Base-by-base conservation (phyloP, 2,329 filamentous ascomycete genomes). In the Cercospora nicotianae region DNA sequence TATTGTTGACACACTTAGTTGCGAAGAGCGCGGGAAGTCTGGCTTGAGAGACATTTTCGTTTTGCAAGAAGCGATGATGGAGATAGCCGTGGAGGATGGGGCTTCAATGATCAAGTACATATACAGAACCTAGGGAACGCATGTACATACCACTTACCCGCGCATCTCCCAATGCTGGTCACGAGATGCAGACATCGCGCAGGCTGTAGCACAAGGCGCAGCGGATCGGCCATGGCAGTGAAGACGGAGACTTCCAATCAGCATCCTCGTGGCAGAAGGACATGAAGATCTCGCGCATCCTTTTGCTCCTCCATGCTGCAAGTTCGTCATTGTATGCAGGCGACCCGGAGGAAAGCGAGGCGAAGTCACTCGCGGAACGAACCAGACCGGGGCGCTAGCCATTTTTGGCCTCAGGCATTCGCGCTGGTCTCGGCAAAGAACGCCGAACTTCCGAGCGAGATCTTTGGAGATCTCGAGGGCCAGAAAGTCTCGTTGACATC, bases 361-460 rank as follows among this genome's bases (percentile, higher is more conserved):
- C 30, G 30, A 31, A 31, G 30, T 31, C 30, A 31, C 30, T 10
- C 10, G 30, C 30, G 30, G 30, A 31, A 31, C 30, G 30, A 31
- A 31, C 30, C 30, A 31, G 8, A 31, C 30, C 8, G 30, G 30
- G 8, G 30, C 30, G 30, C 30, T 31, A 31, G 30, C 30, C 30
- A 31, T 10, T 31, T 9, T 31, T 26, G 20, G 28, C 63, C 63
- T 65, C 20, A 65, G 64, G 64, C 64, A 65, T 16, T 6, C n/a
- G n/a, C 2, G 26, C 13, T 5, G 30, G 8, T 33, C 26, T 23
- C 51, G 61, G 51, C 51, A 31, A 23, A 53, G 23, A 23, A 23
- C 28, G 18, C 28, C 30, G 61, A 45, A 62, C 33, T 59, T 45
- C 68, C 68, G 66, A 68, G 28, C 55, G 68, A 62, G 63, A 70